Percentiles rank a stretch among this genome's conserved stretches.
These are phyloP conservation scores for Rhizopogon salebrosus DNA, from an alignment of 768 basidiomycete species.

Conservation along the genomic window DNA sequence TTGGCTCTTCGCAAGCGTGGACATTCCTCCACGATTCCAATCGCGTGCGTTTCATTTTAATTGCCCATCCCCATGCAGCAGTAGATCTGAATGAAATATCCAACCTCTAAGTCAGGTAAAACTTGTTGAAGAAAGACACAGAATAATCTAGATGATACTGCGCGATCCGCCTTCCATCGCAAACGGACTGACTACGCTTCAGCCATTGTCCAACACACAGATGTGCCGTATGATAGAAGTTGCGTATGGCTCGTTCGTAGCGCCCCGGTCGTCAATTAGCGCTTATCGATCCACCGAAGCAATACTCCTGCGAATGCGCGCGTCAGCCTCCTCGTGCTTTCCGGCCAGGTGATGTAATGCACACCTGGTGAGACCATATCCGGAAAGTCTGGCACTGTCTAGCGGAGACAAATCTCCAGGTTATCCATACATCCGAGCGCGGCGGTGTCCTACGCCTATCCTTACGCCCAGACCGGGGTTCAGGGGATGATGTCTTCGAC, in stretches of 20 bases:
- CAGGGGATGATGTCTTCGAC: constrained; percentile 10
- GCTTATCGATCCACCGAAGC: constrained; percentile 42
- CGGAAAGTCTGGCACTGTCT: constrained; percentile 45
- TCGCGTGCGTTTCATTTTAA: constrained; percentile 55
- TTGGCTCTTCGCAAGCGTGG: constrained; percentile 21
- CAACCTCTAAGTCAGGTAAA: constrained; percentile 36
- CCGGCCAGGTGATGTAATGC: constrained; percentile 27
- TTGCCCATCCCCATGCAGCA: constrained; percentile 43
- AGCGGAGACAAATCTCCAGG: constrained; percentile 41
- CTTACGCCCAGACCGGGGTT: constrained; percentile 15
- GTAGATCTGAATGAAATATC: not conserved
- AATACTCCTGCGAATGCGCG: constrained; percentile 45
- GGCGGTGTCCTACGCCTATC: constrained; percentile 50
- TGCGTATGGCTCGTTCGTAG: constrained; percentile 62
- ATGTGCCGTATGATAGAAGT: constrained; percentile 39
- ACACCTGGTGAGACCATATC: constrained; percentile 38
- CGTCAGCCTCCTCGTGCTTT: constrained; percentile 31
- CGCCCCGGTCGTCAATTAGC: constrained; percentile 37
- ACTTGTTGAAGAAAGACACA: constrained; percentile 42
- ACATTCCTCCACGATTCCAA: constrained; percentile 11
- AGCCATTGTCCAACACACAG: constrained; percentile 34
- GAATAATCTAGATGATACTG: constrained; percentile 34
- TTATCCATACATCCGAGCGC: constrained; percentile 39
- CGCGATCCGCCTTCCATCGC: constrained; percentile 36
- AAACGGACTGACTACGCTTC: constrained; percentile 38